Evolutionary conservation across 805 yeast species (phyloP).

Genomic region (Candida ipomoeae): DNA sequence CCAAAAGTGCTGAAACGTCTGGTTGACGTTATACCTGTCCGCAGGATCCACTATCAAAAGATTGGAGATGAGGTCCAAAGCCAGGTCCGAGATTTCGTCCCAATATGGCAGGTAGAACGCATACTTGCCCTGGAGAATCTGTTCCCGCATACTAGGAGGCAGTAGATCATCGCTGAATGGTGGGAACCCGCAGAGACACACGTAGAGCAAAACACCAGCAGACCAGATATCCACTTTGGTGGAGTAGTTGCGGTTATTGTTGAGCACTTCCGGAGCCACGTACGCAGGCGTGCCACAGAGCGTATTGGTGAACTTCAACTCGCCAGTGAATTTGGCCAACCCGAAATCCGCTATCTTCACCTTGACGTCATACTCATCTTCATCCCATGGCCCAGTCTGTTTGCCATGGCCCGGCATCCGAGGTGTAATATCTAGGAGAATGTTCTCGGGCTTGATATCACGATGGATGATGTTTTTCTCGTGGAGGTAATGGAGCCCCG

Average conservation of each 20-base stretch:
- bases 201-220: conserved; percentile 72
- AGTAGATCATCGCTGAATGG: conserved; percentile 81
- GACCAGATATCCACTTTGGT: conserved; percentile 81
- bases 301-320: conserved; percentile 68
- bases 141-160: conserved; percentile 75
- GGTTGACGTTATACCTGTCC: conserved; percentile 39
- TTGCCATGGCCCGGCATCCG: conserved; percentile 23
- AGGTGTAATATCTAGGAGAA: conserved; percentile 48
- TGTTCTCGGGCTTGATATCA: conserved; percentile 45
- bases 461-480: conserved; percentile 40
- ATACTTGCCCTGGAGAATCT: conserved; percentile 59
- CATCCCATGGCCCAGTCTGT: conserved; percentile 55
- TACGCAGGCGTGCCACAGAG: conserved; percentile 85
- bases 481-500: conserved; percentile 38
- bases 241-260: conserved; percentile 54
- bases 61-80: conserved; percentile 60
- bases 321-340: conserved; percentile 64
- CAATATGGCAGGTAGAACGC: conserved; percentile 79
- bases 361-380: conserved; percentile 53
- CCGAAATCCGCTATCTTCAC: conserved; percentile 88
- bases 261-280: conserved; percentile 77
- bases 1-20: conserved; percentile 45
- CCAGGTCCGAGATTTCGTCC: conserved; percentile 66
- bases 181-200: conserved; percentile 79
- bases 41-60: conserved; percentile 52